A percentile compares a stretch with the other conserved stretches of the same genome.
Evolutionary conservation across 2,329 filamentous ascomycete genomes (phyloP).

Genomic region (Plectosphaerella plurivora): DNA sequence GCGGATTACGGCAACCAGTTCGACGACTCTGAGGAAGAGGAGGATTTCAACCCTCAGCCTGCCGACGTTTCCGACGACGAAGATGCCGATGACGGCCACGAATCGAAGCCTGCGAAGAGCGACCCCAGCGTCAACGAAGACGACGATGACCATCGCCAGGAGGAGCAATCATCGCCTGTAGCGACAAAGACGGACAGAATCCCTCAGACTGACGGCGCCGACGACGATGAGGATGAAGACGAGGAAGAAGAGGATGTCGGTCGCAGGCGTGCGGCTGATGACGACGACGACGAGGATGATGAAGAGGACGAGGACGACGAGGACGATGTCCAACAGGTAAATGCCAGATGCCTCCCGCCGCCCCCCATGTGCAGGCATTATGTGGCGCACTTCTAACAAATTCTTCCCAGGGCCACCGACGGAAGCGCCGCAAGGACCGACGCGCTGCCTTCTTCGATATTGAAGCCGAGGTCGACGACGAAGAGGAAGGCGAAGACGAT

Average conservation of each 20-base stretch:
- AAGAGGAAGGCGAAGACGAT: constrained; percentile 82
- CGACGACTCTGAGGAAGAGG: constrained; percentile 71
- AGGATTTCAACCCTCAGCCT: constrained; percentile 82
- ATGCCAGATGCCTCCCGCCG: constrained; percentile 1
- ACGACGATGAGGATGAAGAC: constrained; percentile 30
- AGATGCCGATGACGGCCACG: constrained; percentile 36
- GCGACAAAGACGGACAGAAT: constrained; percentile 20
- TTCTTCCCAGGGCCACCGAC: constrained; percentile 53
- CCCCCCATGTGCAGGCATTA: no score
- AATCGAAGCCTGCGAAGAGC: constrained; percentile 17
- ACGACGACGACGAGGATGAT: constrained; percentile 47
- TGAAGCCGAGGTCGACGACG: constrained; percentile 96
- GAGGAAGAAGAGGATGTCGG: constrained; percentile 24
- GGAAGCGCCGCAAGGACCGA: constrained; percentile 74
- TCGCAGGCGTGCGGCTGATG: constrained; percentile 35
- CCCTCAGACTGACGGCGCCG: constrained; percentile 11
- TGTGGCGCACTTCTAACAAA: constrained; percentile 15
- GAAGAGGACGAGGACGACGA: constrained; percentile 63
- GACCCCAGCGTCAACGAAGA: constrained; percentile 26
- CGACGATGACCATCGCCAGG: constrained; percentile 27
- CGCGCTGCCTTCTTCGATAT: constrained; percentile 92
- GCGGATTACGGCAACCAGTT: constrained; percentile 39
- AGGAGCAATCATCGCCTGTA: constrained; percentile 17
- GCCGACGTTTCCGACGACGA: constrained; percentile 72
- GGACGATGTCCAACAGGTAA: constrained; percentile 64